Conservation (phyloP, 306 rosid species). For the Cucurbita moschata region DNA sequence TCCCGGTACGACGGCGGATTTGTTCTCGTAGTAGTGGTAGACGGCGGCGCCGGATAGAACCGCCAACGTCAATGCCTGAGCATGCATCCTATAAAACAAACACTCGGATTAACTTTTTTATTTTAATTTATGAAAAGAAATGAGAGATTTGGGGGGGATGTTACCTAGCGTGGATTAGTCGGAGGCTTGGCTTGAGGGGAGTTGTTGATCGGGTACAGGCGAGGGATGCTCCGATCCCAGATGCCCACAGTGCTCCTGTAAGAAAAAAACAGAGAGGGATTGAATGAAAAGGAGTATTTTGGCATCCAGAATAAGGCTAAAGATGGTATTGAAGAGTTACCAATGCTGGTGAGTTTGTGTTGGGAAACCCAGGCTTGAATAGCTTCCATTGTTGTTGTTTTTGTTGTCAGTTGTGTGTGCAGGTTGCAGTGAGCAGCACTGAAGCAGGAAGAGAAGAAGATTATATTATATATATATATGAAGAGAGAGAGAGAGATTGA, state of each 20-base stretch:
- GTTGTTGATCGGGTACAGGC: conserved; percentile 33
- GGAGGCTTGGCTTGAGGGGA: conserved; percentile 63
- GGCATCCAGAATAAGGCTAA: too few relatives aligned
- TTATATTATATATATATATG: neutral
- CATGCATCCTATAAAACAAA: conserved; percentile 42
- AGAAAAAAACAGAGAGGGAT: too few relatives aligned
- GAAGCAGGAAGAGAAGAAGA: neutral
- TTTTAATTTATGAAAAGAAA: too few relatives aligned
- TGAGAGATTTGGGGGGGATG: too few relatives aligned
- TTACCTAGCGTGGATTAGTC: conserved; percentile 81
- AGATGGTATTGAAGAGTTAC: neutral
- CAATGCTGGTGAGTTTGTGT: conserved; percentile 67
- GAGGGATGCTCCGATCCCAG: conserved; percentile 66
- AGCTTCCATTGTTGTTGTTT: conserved; percentile 31
- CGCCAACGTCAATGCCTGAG: conserved; percentile 70
- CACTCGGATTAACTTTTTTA: too few relatives aligned
- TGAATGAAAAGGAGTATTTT: too few relatives aligned
- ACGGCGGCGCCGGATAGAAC: conserved; percentile 72
- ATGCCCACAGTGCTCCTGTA: conserved; percentile 52
- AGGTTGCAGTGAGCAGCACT: neutral
- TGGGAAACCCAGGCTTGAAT: conserved; percentile 62
- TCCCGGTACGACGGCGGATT: neutral
- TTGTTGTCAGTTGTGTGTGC: neutral
- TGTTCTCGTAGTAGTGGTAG: conserved; percentile 51
- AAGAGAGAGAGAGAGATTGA: too few relatives aligned